Percentiles rank a stretch among this genome's conserved stretches.
phyloP scores from a whole-genome alignment of 78 protist species.

The slime mould (Dictyostelium discoideum) region DNA sequence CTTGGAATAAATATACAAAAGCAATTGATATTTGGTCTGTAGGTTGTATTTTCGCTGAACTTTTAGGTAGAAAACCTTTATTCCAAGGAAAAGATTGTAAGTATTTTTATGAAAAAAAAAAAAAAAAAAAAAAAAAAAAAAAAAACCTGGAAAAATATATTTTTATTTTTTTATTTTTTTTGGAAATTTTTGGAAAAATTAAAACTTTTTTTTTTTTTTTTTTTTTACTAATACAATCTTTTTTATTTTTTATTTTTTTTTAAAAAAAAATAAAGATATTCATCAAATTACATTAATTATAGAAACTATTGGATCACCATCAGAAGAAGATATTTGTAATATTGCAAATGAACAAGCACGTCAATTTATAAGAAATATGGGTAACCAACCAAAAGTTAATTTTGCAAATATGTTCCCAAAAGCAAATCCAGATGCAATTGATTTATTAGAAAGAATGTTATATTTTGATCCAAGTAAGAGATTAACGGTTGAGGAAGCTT shows the following conservation, averaged over 20 bases:
- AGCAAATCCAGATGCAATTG: constrained; percentile 86
- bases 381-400: constrained; percentile 15
- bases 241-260: background rate
- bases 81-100: constrained; percentile 83
- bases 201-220: background rate
- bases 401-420: constrained; percentile 74
- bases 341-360: constrained; percentile 54
- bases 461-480: constrained; percentile 94
- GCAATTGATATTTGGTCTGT: constrained; percentile 93
- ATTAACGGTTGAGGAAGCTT: constrained; percentile 84
- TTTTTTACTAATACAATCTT: too few relatives aligned
- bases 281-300: constrained; percentile 91
- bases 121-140: too few relatives aligned
- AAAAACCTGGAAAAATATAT: background rate
- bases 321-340: constrained; percentile 87
- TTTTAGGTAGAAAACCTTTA: constrained; percentile 83
- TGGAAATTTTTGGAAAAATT: background rate
- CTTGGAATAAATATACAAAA: constrained; percentile 85
- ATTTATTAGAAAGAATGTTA: constrained; percentile 93
- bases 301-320: constrained; percentile 90
- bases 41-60: constrained; percentile 93
- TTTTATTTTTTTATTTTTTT: background rate
- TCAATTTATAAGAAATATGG: constrained; percentile 40
- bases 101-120: background rate
- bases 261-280: constrained; percentile 26